Evolutionary conservation across 345 rosid genomes (phyloP).

Genomic region (Gossypium mustelinum): DNA sequence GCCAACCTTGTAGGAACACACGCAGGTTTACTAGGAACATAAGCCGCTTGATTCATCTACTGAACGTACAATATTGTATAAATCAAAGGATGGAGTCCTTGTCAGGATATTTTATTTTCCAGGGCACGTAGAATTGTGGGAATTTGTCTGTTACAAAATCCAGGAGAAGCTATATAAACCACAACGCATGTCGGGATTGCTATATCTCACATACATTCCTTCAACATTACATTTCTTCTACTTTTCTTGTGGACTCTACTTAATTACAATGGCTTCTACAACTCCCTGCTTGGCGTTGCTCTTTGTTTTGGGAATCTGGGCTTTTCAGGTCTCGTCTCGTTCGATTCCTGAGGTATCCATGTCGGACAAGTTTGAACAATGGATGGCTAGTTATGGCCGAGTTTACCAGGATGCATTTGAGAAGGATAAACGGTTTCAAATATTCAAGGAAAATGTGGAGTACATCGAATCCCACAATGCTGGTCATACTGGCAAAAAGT

Average conservation of each 20-base stretch:
- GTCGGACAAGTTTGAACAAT: constrained; percentile 2
- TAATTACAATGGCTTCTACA: background rate
- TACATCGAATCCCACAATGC: constrained; percentile 13
- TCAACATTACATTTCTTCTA: background rate
- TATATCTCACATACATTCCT: background rate
- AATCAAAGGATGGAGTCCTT: background rate
- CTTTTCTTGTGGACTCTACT: background rate
- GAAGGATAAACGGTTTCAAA: constrained; percentile 13
- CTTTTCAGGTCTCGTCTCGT: constrained; percentile 14
- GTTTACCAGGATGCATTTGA: background rate
- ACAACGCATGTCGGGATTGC: background rate
- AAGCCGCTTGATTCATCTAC: too few species aligned
- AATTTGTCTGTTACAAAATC: background rate
- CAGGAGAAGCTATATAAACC: background rate
- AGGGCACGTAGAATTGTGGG: constrained; percentile 3
- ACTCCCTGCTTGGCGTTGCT: background rate
- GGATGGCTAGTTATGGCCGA: constrained; percentile 5
- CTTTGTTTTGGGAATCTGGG: constrained; percentile 15
- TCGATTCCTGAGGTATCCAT: constrained; percentile 13
- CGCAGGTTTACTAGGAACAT: too few species aligned
- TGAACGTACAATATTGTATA: background rate
- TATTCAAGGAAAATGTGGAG: constrained; percentile 18
- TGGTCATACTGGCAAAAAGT: constrained; percentile 4
- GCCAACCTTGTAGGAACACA: too few species aligned
- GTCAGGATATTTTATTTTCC: constrained; percentile 2